Conservation (phyloP, 2,329 filamentous ascomycete species). For the Berkeleyomyces basicola region DNA sequence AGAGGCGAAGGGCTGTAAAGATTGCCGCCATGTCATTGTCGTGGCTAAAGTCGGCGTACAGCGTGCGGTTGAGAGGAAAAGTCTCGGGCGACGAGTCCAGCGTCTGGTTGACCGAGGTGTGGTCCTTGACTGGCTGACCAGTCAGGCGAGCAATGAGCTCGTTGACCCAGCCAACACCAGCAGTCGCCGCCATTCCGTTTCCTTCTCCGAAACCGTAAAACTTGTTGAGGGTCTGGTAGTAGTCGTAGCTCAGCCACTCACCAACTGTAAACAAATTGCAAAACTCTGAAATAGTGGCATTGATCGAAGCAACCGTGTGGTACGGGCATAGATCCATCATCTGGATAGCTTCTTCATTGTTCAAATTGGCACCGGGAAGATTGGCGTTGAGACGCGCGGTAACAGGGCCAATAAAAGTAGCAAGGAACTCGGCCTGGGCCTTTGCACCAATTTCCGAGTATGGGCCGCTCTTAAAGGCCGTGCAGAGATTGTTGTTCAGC, state of each 20-base stretch:
- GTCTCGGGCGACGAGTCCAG: conserved; percentile 49
- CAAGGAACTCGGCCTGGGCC: conserved; percentile 41
- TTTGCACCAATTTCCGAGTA: conserved; percentile 30
- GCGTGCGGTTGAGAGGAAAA: conserved; percentile 50
- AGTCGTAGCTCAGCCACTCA: conserved; percentile 70
- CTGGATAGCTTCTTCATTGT: conserved; percentile 42
- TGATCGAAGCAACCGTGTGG: conserved; percentile 50
- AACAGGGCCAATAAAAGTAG: conserved; percentile 50
- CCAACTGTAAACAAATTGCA: conserved; percentile 55
- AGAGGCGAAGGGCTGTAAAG: conserved; percentile 62
- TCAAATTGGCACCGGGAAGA: conserved; percentile 51
- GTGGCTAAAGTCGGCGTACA: conserved; percentile 86
- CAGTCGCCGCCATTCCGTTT: conserved; percentile 63
- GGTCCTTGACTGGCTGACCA: conserved; percentile 47
- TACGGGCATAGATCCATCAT: conserved; percentile 87
- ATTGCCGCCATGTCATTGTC: conserved; percentile 75
- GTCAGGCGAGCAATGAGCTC: conserved; percentile 75
- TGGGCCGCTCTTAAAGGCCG: conserved; percentile 47
- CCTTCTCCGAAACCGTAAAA: conserved; percentile 70
- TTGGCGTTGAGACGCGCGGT: conserved; percentile 50
- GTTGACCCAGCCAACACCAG: conserved; percentile 76
- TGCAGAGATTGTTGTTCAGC: conserved; percentile 57
- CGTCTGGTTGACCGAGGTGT: conserved; percentile 62
- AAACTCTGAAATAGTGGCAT: conserved; percentile 46
- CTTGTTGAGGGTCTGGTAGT: conserved; percentile 64